Base-by-base conservation (phyloP, 2,329 filamentous ascomycete species). In the Penicillium sp. region DNA sequence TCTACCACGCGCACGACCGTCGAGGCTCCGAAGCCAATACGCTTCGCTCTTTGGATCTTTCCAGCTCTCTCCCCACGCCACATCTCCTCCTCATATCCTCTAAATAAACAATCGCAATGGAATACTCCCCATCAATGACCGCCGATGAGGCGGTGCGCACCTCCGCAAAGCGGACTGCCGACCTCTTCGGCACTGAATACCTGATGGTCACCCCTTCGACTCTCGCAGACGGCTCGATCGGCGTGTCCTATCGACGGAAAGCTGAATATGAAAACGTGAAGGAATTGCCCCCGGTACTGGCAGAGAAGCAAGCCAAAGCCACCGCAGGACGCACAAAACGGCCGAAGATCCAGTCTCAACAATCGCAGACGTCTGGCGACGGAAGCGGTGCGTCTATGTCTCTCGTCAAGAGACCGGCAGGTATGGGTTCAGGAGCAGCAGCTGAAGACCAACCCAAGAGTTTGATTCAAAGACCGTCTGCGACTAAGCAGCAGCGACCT, bases 261-360 rank as follows among this genome's bases (percentile, higher is more conserved):
- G 66, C 64, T 48, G 90, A 96, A 74, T 96, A 95, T 70, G 81
- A 84, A 60, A 77, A 84, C 63, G 85, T 93, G 20, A 82, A 83
- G 66, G 85, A 87, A 54, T 78, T 96, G 3, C 91, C 91, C 5
- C 81, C 86, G 20, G 82, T 82, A 1, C 78, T 96, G 18, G 88
- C 88, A 31, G 85, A 88, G 20, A 93, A 91, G 67, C 86, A 91
- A 69, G 85, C 87, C 12, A 81, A 77, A 61, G 79, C 81, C 32
- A 72, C 81, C n/a, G 79, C 78, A 7, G 78, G 81, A 53, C 78
- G 83, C 56, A 78, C 82, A 57, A 88, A 84, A 69, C 81, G 84
- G 60, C 75, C 78, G 31, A 83, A 81, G 54, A 71, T 66, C 5
- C 63, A 65, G 68, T 70, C 73, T 15, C 77, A 79, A 53, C 49